Conservation (phyloP, 2,329 filamentous ascomycete genomes). For the Cadophora sp. region DNA sequence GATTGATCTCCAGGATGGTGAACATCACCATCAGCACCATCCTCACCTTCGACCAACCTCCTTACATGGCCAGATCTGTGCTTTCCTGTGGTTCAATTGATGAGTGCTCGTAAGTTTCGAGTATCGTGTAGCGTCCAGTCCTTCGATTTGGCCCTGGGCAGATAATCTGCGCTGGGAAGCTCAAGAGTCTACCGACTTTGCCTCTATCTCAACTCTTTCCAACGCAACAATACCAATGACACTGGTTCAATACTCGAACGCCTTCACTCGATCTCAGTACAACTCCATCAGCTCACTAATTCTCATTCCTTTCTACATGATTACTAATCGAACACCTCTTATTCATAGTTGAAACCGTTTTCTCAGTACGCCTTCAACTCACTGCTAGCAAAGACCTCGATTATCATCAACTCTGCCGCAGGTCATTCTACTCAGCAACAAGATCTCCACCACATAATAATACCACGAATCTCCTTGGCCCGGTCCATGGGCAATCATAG, state of each 20-base stretch:
- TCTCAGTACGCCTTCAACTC: background rate
- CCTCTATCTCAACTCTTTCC: background rate
- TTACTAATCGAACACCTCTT: background rate
- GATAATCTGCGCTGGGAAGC: background rate
- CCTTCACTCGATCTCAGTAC: background rate
- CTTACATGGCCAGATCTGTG: background rate
- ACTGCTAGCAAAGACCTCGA: background rate
- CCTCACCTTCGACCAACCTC: background rate
- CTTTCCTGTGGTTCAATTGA: background rate
- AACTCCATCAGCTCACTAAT: background rate
- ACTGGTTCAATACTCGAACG: background rate
- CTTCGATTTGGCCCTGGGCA: background rate
- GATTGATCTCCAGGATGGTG: background rate
- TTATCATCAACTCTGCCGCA: background rate
- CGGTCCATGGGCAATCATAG: background rate
- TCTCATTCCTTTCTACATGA: background rate
- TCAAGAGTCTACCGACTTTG: background rate
- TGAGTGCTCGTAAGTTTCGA: background rate
- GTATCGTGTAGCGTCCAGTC: background rate
- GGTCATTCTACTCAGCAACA: background rate
- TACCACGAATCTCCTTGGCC: background rate
- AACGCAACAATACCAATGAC: background rate
- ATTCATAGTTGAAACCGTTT: background rate
- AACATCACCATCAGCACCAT: background rate
- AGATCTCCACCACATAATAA: background rate